Conservation (phyloP, 768 basidiomycete genomes). For the Auricularia sp. region DNA sequence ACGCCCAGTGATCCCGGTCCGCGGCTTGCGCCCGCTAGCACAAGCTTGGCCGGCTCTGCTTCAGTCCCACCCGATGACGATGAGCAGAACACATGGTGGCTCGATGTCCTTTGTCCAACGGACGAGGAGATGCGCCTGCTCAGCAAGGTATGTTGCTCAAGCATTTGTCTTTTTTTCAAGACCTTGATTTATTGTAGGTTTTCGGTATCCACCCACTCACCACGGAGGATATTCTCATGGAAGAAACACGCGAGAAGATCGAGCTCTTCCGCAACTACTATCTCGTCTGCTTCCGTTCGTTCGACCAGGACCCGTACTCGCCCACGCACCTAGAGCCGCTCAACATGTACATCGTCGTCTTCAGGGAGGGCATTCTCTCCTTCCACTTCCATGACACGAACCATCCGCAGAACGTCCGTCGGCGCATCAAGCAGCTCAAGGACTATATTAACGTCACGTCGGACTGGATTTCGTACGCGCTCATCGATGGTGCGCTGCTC, state of each 20-base stretch:
- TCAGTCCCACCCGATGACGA: constrained; percentile 24
- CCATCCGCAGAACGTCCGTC: constrained; percentile 94
- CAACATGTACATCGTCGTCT: constrained; percentile 99
- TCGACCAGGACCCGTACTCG: constrained; percentile 97
- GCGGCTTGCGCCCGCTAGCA: background rate
- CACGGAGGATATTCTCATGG: constrained; percentile 98
- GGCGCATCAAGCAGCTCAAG: constrained; percentile 96
- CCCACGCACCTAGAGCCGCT: constrained; percentile 95
- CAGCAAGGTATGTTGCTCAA: constrained; percentile 53
- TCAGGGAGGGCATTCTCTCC: constrained; percentile 90
- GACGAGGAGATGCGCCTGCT: constrained; percentile 98
- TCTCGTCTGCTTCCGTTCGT: constrained; percentile 96
- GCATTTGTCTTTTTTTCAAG: constrained; percentile 1
- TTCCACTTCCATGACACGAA: constrained; percentile 98
- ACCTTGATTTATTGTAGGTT: constrained; percentile 43
- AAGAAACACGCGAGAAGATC: constrained; percentile 99
- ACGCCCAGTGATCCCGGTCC: background rate
- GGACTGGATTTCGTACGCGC: constrained; percentile 99
- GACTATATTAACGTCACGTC: constrained; percentile 98
- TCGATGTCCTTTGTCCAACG: constrained; percentile 87
- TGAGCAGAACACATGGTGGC: constrained; percentile 90
- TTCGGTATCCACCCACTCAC: constrained; percentile 96
- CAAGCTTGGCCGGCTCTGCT: background rate
- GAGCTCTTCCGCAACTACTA: constrained; percentile 98
- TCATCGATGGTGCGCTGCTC: constrained; percentile 56